Evolutionary conservation across 257 asterid species (phyloP).

Genomic region (Capsicum rhomboideum): DNA sequence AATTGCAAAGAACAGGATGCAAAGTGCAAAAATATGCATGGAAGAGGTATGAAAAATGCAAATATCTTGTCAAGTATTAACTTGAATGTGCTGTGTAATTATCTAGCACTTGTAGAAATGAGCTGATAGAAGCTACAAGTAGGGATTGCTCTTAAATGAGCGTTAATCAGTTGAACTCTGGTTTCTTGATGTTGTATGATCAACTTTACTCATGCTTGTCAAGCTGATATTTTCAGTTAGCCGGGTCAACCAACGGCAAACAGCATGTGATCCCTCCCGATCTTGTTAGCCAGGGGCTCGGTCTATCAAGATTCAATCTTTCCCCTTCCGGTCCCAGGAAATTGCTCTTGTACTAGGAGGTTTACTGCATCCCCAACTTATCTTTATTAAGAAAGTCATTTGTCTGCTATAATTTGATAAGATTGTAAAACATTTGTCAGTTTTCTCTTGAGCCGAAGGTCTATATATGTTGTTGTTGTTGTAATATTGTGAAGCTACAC

Average conservation of each 20-base stretch:
- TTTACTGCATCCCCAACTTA: too few relatives aligned
- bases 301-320: too few relatives aligned
- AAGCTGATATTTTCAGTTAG: not conserved
- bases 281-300: too few relatives aligned
- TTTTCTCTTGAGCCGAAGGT: too few relatives aligned
- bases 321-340: too few relatives aligned
- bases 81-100: not conserved
- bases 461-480: too few relatives aligned
- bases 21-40: not conserved
- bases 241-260: not conserved
- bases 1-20: not conserved
- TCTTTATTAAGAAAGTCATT: too few relatives aligned
- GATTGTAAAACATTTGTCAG: too few relatives aligned
- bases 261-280: not conserved
- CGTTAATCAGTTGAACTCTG: not conserved
- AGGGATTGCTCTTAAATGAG: not conserved
- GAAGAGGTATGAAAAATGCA: not conserved
- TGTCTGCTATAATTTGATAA: too few relatives aligned
- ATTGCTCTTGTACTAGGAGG: too few relatives aligned
- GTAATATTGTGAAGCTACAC: too few relatives aligned
- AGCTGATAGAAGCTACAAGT: not conserved
- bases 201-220: not conserved
- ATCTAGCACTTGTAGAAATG: not conserved
- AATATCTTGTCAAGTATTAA: not conserved
- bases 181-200: not conserved